These are phyloP conservation scores for Gryganskiella cystojenkinii DNA, from an alignment of 192 early-diverging fungal species.

Conservation along the genomic window DNA sequence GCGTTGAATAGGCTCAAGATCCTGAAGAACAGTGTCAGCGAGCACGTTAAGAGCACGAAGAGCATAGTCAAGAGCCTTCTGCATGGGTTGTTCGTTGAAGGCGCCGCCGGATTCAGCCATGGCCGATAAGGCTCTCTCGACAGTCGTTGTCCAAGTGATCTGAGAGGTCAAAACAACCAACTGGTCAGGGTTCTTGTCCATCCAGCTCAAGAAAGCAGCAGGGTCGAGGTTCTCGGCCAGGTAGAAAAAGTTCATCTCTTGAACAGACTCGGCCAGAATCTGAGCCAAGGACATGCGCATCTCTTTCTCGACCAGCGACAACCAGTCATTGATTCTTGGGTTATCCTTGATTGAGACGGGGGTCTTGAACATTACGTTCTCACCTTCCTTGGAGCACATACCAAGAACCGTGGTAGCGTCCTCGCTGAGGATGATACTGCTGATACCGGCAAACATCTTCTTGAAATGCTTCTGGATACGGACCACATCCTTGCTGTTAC, in stretches of 20 bases:
- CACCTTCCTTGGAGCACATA: slow-evolving; percentile 94
- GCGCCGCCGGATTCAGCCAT: slow-evolving; percentile 51
- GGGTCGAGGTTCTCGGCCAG: slow-evolving; percentile 64
- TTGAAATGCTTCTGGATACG: slow-evolving; percentile 99
- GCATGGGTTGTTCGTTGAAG: slow-evolving; percentile 60
- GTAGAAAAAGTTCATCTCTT: slow-evolving; percentile 72
- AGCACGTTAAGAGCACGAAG: slow-evolving; percentile 84
- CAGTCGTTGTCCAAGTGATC: slow-evolving; percentile 87
- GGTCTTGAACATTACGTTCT: slow-evolving; percentile 83
- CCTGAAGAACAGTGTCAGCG: slow-evolving; percentile 92
- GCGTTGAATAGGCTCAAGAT: slow-evolving; percentile 83
- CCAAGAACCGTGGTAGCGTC: slow-evolving; percentile 80
- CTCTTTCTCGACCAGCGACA: slow-evolving; percentile 92
- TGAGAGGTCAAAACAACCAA: slow-evolving; percentile 93
- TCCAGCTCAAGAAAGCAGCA: slow-evolving; percentile 79
- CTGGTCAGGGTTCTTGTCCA: slow-evolving; percentile 92
- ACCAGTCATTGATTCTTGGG: slow-evolving; percentile 98
- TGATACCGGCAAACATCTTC: slow-evolving; percentile 99
- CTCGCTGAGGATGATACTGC: slow-evolving; percentile 85
- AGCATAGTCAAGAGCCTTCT: slow-evolving; percentile 66
- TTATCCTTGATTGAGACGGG: slow-evolving; percentile 83
- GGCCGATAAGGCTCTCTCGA: slow-evolving; percentile 79
- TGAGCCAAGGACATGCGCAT: slow-evolving; percentile 91
- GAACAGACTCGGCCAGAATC: slow-evolving; percentile 76
- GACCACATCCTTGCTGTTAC: slow-evolving; percentile 95